Conservation (phyloP, 768 basidiomycete genomes). For the Amylocystis lapponica region DNA sequence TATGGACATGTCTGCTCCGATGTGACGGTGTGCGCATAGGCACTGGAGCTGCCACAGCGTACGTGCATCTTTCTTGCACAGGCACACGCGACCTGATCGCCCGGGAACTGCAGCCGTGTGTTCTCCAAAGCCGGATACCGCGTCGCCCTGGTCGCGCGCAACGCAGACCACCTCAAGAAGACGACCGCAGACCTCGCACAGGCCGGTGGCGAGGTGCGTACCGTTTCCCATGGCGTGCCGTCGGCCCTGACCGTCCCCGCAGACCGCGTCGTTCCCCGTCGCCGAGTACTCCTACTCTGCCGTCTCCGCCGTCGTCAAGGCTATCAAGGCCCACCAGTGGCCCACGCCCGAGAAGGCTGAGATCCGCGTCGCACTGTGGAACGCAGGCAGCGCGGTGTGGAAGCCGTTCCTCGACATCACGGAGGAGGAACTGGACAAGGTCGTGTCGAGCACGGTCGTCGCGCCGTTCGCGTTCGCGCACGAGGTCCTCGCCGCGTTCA, state of each 20-base stretch:
- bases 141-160: constrained; percentile 35
- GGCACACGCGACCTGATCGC: background rate
- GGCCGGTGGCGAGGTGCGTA: constrained; percentile 30
- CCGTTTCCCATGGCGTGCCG: background rate
- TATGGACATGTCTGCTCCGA: background rate
- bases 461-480: constrained; percentile 36
- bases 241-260: background rate
- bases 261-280: constrained; percentile 36
- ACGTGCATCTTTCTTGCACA: constrained; percentile 13
- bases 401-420: constrained; percentile 37
- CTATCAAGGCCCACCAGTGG: constrained; percentile 28
- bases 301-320: constrained; percentile 27
- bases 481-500: constrained; percentile 29
- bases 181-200: constrained; percentile 28
- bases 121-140: constrained; percentile 36
- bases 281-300: constrained; percentile 26
- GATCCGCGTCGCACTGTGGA: constrained; percentile 36
- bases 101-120: constrained; percentile 32
- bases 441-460: constrained; percentile 28
- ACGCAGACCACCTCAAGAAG: constrained; percentile 27
- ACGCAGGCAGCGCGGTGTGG: constrained; percentile 30
- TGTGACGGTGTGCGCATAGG: constrained; percentile 17
- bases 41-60: constrained; percentile 37
- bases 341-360: constrained; percentile 18
- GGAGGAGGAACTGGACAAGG: constrained; percentile 27